Conservation (phyloP, 345 rosid species). For the Camelina sativa region DNA sequence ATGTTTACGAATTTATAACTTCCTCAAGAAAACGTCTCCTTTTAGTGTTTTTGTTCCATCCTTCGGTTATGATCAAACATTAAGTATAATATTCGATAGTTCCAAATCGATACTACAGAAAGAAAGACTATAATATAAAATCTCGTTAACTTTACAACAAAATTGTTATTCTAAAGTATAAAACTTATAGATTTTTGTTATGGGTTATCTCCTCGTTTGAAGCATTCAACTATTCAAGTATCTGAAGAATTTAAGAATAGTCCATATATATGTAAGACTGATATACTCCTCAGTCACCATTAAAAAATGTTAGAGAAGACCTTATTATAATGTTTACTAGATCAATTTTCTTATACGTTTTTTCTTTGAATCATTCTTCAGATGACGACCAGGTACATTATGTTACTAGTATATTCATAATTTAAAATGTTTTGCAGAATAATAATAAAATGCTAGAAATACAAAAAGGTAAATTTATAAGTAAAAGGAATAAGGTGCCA, state of each 20-base stretch:
- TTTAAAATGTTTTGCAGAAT: neutral
- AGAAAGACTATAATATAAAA: no score
- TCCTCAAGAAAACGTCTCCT: slow-evolving; percentile 29
- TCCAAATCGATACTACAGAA: neutral
- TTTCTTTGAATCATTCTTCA: slow-evolving; percentile 35
- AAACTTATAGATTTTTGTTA: no score
- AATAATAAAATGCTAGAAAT: neutral
- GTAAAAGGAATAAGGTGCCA: neutral
- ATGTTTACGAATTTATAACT: slow-evolving; percentile 16
- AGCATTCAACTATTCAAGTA: slow-evolving; percentile 32
- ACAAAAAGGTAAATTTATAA: neutral
- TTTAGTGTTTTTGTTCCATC: slow-evolving; percentile 5
- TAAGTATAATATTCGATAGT: neutral
- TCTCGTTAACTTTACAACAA: no score
- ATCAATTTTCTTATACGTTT: slow-evolving; percentile 4
- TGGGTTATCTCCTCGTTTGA: slow-evolving; percentile 13
- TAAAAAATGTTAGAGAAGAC: neutral
- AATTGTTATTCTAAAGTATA: no score
- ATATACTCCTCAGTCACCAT: neutral
- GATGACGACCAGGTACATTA: neutral
- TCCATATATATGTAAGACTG: slow-evolving; percentile 17
- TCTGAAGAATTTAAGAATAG: neutral
- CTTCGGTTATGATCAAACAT: neutral
- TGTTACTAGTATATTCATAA: neutral
- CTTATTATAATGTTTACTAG: slow-evolving; percentile 15